Evolutionary conservation across 306 rosid species (phyloP), one percentile per base, ranked within the genome.

Genomic region (Ziziphus jujuba): DNA sequence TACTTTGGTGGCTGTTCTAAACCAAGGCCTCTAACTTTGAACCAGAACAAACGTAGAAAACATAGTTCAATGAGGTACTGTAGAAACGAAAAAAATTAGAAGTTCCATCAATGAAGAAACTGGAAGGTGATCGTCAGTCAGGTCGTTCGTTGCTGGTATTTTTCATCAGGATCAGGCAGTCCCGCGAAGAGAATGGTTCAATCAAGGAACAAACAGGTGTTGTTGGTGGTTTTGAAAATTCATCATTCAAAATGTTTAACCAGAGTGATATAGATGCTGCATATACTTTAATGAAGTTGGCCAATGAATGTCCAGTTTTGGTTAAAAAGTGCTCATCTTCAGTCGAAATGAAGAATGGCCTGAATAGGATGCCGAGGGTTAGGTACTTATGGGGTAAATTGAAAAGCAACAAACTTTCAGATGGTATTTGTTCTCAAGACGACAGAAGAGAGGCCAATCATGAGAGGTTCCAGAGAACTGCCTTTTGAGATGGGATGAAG

Each of bases 221-320:
- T 49, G 53, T 5, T 15, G 16, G 17, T 49, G 17, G 20, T 49
- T 15, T 7, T 20, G 56, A 15, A 25, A 45, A 6, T 23, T 38
- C 43, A 24, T 54, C 51, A 6, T 36, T 35, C 36, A 9, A 16
- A 38, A 5, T 54, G 53, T 35, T 35, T 20, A 36, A 17, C 38
- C 40, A 55, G 43, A 55, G 53, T 11, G 63, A 55, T 11, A 38
- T 55, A 23, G 40, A 17, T 67, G 72, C 54, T 9, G 63, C 72
- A 15, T 40, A 22, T 54, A 31, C 33, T 54, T 40, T 67, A 53
- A 21, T 67, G 16, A 35, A 55, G 72, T 54, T 67, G 52, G 38
- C 62, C 13, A 54, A 38, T 67, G 53, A 67, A 15, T 22, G 22
- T 65, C 40, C 60, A 50, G 25, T 16, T 55, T 40, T 9, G 52